Base-by-base conservation (phyloP, 495 filamentous ascomycete species). In the Aspergillus asperescens region DNA sequence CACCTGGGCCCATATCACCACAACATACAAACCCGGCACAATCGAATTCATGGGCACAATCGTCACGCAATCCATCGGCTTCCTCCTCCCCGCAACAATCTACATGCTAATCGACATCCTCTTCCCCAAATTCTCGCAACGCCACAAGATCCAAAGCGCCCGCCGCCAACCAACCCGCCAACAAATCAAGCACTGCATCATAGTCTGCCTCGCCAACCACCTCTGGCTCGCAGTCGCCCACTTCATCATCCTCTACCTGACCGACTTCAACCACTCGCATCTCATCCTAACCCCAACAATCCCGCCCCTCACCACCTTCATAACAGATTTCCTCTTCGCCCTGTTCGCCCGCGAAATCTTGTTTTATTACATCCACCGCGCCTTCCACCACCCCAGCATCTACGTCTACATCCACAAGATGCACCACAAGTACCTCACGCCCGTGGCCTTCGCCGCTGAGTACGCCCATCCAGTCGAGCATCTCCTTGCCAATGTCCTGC, bases 381-480 rank as follows among this genome's bases (percentile, higher is more conserved):
- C 69, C 38, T 60, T 83, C 25, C 71, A 84, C 66, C 61, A 62
- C 35, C 74, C 66, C 4, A 28, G 29, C 15, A 40, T 80, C 1
- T 80, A 78, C 62, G 50, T 46, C 34, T 35, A 39, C 15, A 64
- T 81, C 42, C 78, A 81, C 58, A 76, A 74, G 41, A 54, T 59
- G 38, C 78, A 80, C 56, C 77, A 80, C 62, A 52, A 65, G 31
- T 79, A 75, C 58, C 74, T 64, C 0, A 67, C 78, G 1, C 78
- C 76, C 13, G 66, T 79, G 5, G 69, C 77, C 1, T 62, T 80
- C 6, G 65, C 77, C 0, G 71, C 75, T 1, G 68, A 80, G 52
- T 79, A 79, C 51, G 69, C 74, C 7, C 75, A 78, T 49, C 77
- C 77, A 0, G 16, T 76, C 15, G 77, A 80, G 58, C 72, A 77